Conservation (phyloP, 2,329 filamentous ascomycete genomes). For the Diaporthe longicolla region DNA sequence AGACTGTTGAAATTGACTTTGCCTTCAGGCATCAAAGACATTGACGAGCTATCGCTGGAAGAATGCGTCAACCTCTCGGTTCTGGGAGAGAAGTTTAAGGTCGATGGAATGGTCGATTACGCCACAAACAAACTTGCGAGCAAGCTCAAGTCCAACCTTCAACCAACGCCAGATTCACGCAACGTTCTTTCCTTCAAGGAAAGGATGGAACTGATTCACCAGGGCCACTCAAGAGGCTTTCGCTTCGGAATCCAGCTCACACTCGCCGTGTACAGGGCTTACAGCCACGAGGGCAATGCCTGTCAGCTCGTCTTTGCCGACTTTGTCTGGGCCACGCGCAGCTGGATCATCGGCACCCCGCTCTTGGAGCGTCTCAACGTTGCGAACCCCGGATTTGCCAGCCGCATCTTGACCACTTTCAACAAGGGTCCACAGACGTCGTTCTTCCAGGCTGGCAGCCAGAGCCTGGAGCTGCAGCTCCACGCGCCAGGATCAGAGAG, state of each 20-base stretch:
- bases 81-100: neutral
- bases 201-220: no score
- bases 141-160: neutral
- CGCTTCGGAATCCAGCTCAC: neutral
- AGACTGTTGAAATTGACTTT: neutral
- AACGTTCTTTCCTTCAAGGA: no score
- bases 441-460: neutral
- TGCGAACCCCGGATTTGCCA: neutral
- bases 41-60: neutral
- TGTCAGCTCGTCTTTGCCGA: neutral
- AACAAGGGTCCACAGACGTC: neutral
- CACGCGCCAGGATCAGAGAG: no score
- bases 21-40: neutral
- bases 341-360: neutral
- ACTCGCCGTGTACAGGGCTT: neutral
- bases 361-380: neutral
- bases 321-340: neutral
- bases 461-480: no score
- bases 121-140: no score
- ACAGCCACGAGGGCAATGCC: accelerated
- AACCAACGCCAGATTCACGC: no score
- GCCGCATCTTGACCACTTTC: neutral
- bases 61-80: neutral
- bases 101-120: neutral
- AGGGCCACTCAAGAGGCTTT: no score